Evolutionary conservation across 2,329 filamentous ascomycete genomes (phyloP).

Genomic region (Colletotrichum sp.): DNA sequence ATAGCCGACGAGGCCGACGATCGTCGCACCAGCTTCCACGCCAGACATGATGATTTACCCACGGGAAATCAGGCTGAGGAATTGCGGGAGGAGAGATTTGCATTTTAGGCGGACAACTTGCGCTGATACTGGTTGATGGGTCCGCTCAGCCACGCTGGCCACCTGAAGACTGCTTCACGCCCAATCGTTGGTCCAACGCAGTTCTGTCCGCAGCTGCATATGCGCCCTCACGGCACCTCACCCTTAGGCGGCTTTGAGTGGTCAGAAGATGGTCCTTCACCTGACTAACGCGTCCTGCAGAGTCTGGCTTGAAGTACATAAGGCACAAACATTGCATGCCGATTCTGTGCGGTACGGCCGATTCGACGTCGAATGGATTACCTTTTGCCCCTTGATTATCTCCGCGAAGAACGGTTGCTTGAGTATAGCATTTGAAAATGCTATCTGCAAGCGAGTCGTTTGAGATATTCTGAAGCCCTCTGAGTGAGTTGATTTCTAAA

Average conservation of each 20-base stretch:
- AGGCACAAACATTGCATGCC: too few species aligned
- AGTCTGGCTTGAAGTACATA: too few species aligned
- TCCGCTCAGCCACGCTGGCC: neutral
- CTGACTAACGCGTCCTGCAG: too few species aligned
- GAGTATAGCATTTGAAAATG: too few species aligned
- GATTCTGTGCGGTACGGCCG: too few species aligned
- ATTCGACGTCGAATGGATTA: too few species aligned
- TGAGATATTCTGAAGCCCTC: too few species aligned
- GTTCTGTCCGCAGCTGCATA: neutral
- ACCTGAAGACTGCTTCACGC: too few species aligned
- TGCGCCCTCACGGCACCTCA: neutral
- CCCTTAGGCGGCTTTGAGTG: neutral
- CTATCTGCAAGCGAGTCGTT: too few species aligned
- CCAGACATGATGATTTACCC: neutral
- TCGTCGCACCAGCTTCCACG: neutral
- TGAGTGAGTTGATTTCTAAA: too few species aligned
- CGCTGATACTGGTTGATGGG: rapidly evolving
- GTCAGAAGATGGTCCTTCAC: neutral
- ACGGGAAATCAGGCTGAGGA: neutral
- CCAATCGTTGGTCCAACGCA: neutral
- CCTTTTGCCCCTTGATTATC: too few species aligned
- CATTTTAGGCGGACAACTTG: neutral
- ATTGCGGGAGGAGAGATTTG: neutral
- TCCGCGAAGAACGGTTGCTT: too few species aligned
- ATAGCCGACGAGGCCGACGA: neutral